Percentiles rank a stretch among this genome's conserved stretches.
These are phyloP conservation scores for Drechslerella stenobrocha DNA, from an alignment of 2,329 filamentous ascomycete genomes.

Conservation along the genomic window DNA sequence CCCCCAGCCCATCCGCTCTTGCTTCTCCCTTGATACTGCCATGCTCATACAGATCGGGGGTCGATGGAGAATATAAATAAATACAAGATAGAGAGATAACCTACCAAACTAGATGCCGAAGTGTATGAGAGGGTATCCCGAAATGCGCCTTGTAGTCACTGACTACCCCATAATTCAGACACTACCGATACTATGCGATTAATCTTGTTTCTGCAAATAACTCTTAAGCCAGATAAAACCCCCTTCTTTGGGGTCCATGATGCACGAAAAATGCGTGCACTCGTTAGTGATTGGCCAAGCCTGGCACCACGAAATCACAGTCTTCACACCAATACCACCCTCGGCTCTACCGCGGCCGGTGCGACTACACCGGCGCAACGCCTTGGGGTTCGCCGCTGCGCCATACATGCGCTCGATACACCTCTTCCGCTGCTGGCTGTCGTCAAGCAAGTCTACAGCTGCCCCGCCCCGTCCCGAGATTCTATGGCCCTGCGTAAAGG, in stretches of 20 bases:
- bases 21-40: no score
- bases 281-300: constrained; percentile 63
- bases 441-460: constrained; percentile 41
- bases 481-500: background rate
- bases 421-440: constrained; percentile 49
- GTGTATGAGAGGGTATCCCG: no score
- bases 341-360: constrained; percentile 49
- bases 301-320: constrained; percentile 60
- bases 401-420: constrained; percentile 48
- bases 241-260: constrained; percentile 63
- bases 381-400: constrained; percentile 22
- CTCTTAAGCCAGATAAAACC: constrained; percentile 58
- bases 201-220: constrained; percentile 1
- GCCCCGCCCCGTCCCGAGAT: constrained; percentile 5
- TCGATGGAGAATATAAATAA: no score
- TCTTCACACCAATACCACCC: constrained; percentile 53
- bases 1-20: no score
- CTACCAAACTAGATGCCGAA: no score
- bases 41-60: no score
- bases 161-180: background rate
- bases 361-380: constrained; percentile 4
- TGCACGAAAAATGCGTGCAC: constrained; percentile 63
- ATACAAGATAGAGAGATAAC: no score
- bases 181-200: background rate
- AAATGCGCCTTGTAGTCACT: no score